A percentile compares a stretch with the other conserved stretches of the same genome.
These are phyloP conservation scores for Candida rishiriensis DNA, from an alignment of 805 yeast species.

Conservation along the genomic window DNA sequence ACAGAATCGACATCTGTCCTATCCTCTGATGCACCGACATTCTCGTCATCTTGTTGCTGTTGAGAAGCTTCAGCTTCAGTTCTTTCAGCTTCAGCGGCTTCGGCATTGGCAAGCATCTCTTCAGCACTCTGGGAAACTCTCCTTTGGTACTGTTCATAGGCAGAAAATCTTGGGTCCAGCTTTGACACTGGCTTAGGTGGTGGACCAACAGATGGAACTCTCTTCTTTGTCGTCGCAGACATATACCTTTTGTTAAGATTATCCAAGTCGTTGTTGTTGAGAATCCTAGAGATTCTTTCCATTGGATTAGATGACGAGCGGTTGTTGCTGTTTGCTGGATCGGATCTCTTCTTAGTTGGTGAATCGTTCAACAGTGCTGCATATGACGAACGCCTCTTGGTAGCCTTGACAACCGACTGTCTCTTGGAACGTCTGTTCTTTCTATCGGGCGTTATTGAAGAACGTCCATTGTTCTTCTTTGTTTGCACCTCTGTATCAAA, in stretches of 20 bases:
- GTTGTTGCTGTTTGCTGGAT: constrained; percentile 23
- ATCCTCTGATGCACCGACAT: constrained; percentile 33
- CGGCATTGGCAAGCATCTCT: constrained; percentile 25
- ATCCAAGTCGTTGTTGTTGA: constrained; percentile 43
- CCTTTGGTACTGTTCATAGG: constrained; percentile 42
- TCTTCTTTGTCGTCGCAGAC: constrained; percentile 32
- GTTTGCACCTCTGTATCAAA: constrained; percentile 18
- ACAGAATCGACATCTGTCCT: constrained; percentile 4
- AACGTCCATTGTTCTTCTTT: constrained; percentile 7
- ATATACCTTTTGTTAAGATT: constrained; percentile 41
- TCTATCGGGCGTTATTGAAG: constrained; percentile 10
- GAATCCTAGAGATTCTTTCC: constrained; percentile 33
- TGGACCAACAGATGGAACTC: constrained; percentile 24
- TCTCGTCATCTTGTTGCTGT: constrained; percentile 27
- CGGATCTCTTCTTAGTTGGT: constrained; percentile 3
- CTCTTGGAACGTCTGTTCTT: constrained; percentile 10
- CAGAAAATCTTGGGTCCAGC: constrained; percentile 52
- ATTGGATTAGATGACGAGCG: constrained; percentile 28
- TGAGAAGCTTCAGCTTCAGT: constrained; percentile 16
- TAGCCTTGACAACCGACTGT: constrained; percentile 17
- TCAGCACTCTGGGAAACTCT: constrained; percentile 40
- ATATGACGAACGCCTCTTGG: constrained; percentile 18
- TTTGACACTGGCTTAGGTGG: constrained; percentile 54
- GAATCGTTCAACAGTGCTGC: constrained; percentile 11
- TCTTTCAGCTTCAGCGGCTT: constrained; percentile 26